These are phyloP conservation scores for Arxiozyma telluris DNA, from an alignment of 1,139 yeast genomes.

Conservation along the genomic window DNA sequence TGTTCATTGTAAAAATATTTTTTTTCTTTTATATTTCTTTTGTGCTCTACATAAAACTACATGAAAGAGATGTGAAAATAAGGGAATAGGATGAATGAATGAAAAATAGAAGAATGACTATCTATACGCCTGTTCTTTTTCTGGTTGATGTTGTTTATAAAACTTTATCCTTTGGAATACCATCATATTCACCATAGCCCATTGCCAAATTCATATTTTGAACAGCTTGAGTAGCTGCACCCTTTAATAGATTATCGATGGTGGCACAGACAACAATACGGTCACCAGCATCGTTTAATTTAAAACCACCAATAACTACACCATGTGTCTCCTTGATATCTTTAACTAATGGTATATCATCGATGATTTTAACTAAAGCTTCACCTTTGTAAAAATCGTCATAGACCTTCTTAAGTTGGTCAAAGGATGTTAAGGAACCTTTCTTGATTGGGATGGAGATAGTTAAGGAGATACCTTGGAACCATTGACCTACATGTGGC, in stretches of 20 bases:
- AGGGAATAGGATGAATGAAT: too few species aligned
- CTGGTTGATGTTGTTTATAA: constrained; percentile 2
- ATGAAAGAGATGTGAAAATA: too few species aligned
- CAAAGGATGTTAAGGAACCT: constrained; percentile 65
- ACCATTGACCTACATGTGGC: constrained; percentile 99
- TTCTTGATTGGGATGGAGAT: constrained; percentile 77
- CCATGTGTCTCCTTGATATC: constrained; percentile 93
- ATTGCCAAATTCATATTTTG: constrained; percentile 87
- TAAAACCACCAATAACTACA: constrained; percentile 90
- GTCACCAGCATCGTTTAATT: constrained; percentile 78
- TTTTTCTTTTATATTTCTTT: too few species aligned
- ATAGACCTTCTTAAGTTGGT: constrained; percentile 75
- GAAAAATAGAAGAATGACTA: not conserved
- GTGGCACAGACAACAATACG: constrained; percentile 93
- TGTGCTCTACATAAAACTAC: not conserved
- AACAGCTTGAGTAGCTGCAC: constrained; percentile 97
- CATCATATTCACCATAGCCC: constrained; percentile 90
- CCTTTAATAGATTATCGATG: constrained; percentile 89
- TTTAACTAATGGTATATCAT: constrained; percentile 60
- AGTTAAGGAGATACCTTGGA: constrained; percentile 94
- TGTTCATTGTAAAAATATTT: not conserved
- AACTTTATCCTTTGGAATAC: constrained; percentile 55
- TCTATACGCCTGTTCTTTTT: not conserved
- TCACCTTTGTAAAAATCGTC: constrained; percentile 87
- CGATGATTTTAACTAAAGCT: constrained; percentile 69